Evolutionary conservation across 768 basidiomycete species (phyloP).

Genomic region (Leccinum boreale): DNA sequence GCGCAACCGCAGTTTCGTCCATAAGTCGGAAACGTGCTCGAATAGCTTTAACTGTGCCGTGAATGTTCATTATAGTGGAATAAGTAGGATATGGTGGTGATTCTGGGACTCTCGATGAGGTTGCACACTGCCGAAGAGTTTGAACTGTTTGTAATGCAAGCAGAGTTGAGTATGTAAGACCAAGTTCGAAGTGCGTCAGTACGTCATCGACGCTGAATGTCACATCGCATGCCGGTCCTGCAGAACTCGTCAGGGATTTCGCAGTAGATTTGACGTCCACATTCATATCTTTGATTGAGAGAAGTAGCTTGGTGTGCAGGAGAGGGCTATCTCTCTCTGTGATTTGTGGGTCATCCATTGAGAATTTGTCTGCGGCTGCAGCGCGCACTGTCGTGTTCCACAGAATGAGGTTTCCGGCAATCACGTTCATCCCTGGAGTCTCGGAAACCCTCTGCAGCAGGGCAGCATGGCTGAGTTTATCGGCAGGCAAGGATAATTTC

Average conservation of each 20-base stretch:
- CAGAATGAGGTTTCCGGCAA: conserved; percentile 42
- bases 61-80: conserved; percentile 23
- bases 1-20: conserved; percentile 44
- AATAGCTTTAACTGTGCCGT: conserved; percentile 39
- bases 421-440: conserved; percentile 35
- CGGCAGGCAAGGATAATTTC: conserved; percentile 53
- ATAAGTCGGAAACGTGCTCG: conserved; percentile 49
- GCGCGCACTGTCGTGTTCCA: conserved; percentile 54
- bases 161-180: conserved; percentile 66
- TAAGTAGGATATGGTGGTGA: conserved; percentile 17
- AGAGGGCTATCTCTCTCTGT: conserved; percentile 50
- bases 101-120: conserved; percentile 14
- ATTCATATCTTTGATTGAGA: conserved; percentile 37
- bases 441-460: conserved; percentile 37
- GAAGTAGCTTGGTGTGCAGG: conserved; percentile 39
- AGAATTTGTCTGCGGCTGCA: conserved; percentile 63
- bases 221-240: conserved; percentile 36
- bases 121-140: conserved; percentile 31
- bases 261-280: conserved; percentile 27
- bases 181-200: conserved; percentile 52
- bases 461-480: conserved; percentile 45
- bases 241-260: neutral
- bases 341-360: conserved; percentile 62
- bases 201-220: conserved; percentile 51
- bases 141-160: conserved; percentile 56